phyloP scores from a whole-genome alignment of 2,329 filamentous ascomycete species.

The Neonectria hederae region DNA sequence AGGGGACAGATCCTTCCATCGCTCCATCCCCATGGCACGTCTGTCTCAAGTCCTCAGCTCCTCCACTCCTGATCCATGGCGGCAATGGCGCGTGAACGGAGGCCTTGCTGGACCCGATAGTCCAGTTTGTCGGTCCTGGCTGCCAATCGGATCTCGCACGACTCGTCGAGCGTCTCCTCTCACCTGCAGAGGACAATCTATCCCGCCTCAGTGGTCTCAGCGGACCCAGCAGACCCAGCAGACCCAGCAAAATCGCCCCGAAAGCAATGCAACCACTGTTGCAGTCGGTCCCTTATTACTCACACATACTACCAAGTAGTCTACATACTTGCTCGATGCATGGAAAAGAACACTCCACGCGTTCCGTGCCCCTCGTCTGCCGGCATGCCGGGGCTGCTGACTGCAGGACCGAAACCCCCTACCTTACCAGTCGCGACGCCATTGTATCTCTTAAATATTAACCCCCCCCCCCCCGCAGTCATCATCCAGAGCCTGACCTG shows the following conservation, averaged over 20 bases:
- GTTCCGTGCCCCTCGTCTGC: background rate
- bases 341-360: background rate
- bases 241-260: too few species aligned
- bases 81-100: constrained; percentile 1
- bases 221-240: background rate
- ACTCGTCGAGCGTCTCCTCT: background rate
- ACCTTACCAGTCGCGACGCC: too few species aligned
- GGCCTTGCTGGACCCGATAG: background rate
- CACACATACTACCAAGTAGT: too few species aligned
- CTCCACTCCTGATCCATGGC: constrained; percentile 1
- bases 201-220: background rate
- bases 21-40: constrained; percentile 4
- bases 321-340: too few species aligned
- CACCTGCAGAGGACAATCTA: background rate
- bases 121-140: background rate
- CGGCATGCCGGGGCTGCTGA: background rate
- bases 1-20: background rate
- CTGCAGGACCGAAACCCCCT: too few species aligned
- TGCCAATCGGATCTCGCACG: background rate
- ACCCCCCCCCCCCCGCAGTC: background rate
- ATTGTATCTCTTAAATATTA: background rate
- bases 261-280: background rate
- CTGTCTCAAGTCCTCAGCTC: constrained; percentile 10
- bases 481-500: background rate
- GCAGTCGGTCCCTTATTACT: too few species aligned